Conservation (phyloP, 2,329 filamentous ascomycete species). For the Monilinia fructigena region DNA sequence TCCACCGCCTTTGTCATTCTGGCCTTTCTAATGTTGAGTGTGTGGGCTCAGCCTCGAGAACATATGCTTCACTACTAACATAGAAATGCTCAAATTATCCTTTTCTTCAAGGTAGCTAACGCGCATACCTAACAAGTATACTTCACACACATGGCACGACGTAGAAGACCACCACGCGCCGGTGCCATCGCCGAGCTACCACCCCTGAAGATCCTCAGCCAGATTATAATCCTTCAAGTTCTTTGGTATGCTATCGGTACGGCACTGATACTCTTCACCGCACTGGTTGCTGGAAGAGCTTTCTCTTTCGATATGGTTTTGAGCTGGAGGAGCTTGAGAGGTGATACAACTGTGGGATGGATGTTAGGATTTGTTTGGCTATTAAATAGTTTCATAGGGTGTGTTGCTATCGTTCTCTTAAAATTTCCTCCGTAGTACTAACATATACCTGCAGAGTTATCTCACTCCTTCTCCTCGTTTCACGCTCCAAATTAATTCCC, state of each 20-base stretch:
- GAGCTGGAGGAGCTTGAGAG: conserved; percentile 61
- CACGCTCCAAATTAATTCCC: conserved; percentile 87
- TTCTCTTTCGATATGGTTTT: conserved; percentile 60
- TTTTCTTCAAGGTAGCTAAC: conserved; percentile 11
- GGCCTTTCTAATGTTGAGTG: conserved; percentile 4
- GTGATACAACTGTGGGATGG: conserved; percentile 69
- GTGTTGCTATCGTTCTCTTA: conserved; percentile 39
- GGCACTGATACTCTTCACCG: conserved; percentile 65
- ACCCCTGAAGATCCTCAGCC: conserved; percentile 63
- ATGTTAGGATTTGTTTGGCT: conserved; percentile 67
- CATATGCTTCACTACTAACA: neutral
- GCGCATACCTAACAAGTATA: conserved; percentile 11
- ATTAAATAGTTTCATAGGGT: conserved; percentile 64
- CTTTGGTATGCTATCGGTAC: conserved; percentile 63
- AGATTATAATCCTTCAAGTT: conserved; percentile 63
- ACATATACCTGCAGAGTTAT: conserved; percentile 61
- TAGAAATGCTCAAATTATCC: conserved; percentile 16
- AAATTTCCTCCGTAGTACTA: conserved; percentile 11
- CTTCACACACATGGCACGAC: conserved; percentile 42
- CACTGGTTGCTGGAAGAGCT: conserved; percentile 61
- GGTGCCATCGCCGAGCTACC: conserved; percentile 66
- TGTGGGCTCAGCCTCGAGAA: neutral
- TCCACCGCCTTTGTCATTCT: conserved; percentile 12
- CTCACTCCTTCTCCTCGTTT: conserved; percentile 78
- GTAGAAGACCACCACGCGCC: conserved; percentile 61